Base-by-base conservation (phyloP, 495 filamentous ascomycete genomes). In the Lasiosphaeria hispida region DNA sequence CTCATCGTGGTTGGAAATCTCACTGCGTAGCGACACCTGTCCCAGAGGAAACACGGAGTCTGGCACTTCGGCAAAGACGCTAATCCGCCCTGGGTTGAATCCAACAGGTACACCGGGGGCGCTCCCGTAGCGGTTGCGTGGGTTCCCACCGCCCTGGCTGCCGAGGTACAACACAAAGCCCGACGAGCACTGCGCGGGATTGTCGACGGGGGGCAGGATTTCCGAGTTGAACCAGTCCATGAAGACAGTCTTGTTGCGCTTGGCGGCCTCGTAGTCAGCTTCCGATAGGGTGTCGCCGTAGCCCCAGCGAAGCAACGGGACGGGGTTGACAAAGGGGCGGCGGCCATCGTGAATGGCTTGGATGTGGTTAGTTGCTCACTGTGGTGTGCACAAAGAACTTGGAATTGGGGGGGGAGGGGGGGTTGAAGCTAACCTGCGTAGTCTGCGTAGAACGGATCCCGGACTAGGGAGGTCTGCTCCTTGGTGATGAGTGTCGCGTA, bases 1-100 rank as follows among this genome's bases (percentile, higher is more conserved):
- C 69, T 87, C 85, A 23, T 68, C 70, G 45, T 82, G 72, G 1
- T 75, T 48, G 0, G 82, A 83, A 51, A 87, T 77, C 5, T 70
- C 78, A 5, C 78, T 82, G 55, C 76, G 72, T 48, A 81, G 80
- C 0, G 72, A 53, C 7, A 80, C 75, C 61, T 85, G 70, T 1
- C 85, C 83, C 11, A 88, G 63, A 0, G 84, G 84, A 10, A 84
- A 73, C 1, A 86, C 80, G 8, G 79, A 70, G 58, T 87, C 83
- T 13, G 84, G 84, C 1, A 69, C 66, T 47, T 80, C 83, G 5
- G 76, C 59, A 48, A 84, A 77, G 8, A 72, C 65, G 1, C 72
- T 71, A 18, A 84, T 75, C 17, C 77, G 70, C 5, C 68, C 64
- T 8, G 66, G 70, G 10, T 62, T 58, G 58, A 82, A 85, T 11